Evolutionary conservation across 1,284 basidiomycete genomes (phyloP), one percentile per base, ranked within the genome.

Genomic region (Microbotryum violaceum): DNA sequence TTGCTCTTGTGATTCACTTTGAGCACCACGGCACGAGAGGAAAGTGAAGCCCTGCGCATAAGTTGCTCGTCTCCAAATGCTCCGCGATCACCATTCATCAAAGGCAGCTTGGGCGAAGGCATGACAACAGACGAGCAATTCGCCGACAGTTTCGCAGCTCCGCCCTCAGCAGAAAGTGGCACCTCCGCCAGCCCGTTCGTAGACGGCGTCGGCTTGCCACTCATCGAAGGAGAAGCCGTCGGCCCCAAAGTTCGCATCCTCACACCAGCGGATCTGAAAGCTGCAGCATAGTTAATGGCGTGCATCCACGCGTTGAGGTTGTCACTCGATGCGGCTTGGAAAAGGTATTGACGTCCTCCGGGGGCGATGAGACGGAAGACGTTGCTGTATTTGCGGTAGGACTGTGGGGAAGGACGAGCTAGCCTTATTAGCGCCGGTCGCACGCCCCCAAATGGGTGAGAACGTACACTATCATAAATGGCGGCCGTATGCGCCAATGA

Each of bases 271-370:
- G 88, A 85, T 75, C 87, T 91, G 82, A 97, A 97, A 9, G 89
- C 82, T 63, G 90, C 88, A 8, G 91, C 92, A 74, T 96, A 97
- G 76, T 98, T 98, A 74, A 98, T 91, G 50, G 84, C 82, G 42
- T 87, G 82, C 67, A 97, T 86, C 94, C 94, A 98, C 66, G 87
- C 83, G 73, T 94, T 89, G 80, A 91, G 83, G 66, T 93, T 88
- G 54, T 78, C 76, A 69, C 88, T 85, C 70, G 83, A 81, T 14
- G 80, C 74, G 5, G 88, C 82, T 73, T 91, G 89, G 49, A 97
- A 79, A 33, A 97, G 82, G 66, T 87, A 85, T 68, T 93, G 88
- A 2, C 88, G 85, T 20, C 87, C 84, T 68, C 87, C 83, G 5
- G 83, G 79, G 73, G 89, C 82, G 48, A 86, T 79, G 66, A 97